Evolutionary conservation across 2,329 filamentous ascomycete species (phyloP).

Genomic region (Lasiodiplodia citricola): DNA sequence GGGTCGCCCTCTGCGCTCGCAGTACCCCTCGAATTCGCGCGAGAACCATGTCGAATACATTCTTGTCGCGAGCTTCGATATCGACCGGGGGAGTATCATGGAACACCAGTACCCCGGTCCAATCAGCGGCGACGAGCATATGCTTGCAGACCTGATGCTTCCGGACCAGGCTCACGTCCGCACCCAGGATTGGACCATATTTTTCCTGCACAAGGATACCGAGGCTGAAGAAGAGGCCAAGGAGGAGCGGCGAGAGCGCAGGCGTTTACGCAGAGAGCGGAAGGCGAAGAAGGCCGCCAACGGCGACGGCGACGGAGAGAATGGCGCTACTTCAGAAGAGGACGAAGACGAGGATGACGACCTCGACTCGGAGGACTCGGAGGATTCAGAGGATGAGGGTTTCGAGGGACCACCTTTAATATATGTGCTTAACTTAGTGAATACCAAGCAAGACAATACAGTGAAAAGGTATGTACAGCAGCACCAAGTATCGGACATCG

Average conservation of each 20-base stretch:
- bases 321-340: constrained; percentile 50
- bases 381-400: constrained; percentile 59
- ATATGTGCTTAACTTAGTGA: constrained; percentile 96
- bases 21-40: constrained; percentile 53
- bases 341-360: constrained; percentile 57
- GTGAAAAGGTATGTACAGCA: constrained; percentile 67
- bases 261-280: constrained; percentile 58
- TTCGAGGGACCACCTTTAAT: constrained; percentile 88
- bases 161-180: constrained; percentile 95
- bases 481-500: constrained; percentile 28
- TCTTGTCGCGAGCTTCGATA: constrained; percentile 94
- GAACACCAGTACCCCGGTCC: constrained; percentile 95
- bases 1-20: constrained; percentile 48
- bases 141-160: constrained; percentile 97
- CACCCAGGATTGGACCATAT: constrained; percentile 98
- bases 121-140: constrained; percentile 96
- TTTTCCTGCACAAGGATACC: constrained; percentile 96
- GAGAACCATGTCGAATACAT: constrained; percentile 99
- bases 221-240: constrained; percentile 77
- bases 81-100: constrained; percentile 95
- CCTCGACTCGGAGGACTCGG: constrained; percentile 56
- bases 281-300: constrained; percentile 48
- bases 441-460: constrained; percentile 94
- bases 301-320: constrained; percentile 50
- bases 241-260: constrained; percentile 62